phyloP scores from a whole-genome alignment of 768 basidiomycete species.

The Hygrophorus pudorinus region DNA sequence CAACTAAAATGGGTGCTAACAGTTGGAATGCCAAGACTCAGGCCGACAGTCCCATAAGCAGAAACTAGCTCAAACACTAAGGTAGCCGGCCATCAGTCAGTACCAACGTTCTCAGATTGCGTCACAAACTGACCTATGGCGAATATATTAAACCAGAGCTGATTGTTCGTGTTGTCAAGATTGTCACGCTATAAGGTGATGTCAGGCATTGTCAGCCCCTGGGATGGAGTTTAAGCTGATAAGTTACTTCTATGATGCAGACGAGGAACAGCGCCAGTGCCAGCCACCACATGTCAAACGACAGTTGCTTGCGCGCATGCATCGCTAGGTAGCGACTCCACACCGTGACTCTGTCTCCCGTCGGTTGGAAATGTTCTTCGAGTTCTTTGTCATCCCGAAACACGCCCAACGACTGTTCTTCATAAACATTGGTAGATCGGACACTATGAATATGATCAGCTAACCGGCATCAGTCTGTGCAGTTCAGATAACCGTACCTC shows the following conservation, averaged over 20 bases:
- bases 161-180: conserved; percentile 41
- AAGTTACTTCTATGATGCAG: conserved; percentile 83
- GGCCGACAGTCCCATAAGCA: conserved; percentile 82
- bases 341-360: conserved; percentile 44
- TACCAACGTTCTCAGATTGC: not conserved
- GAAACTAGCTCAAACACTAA: conserved; percentile 82
- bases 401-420: conserved; percentile 84
- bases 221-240: not conserved
- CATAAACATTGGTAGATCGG: conserved; percentile 89
- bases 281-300: conserved; percentile 98
- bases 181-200: conserved; percentile 37
- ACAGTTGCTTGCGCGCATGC: conserved; percentile 82
- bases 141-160: conserved; percentile 79
- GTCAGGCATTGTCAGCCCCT: not conserved
- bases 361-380: conserved; percentile 33
- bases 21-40: conserved; percentile 79
- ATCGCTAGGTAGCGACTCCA: conserved; percentile 73
- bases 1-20: conserved; percentile 31
- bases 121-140: conserved; percentile 42
- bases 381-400: conserved; percentile 45
- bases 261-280: conserved; percentile 76
- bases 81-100: not conserved
- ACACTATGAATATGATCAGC: conserved; percentile 42
- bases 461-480: not conserved
- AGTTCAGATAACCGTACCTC: conserved; percentile 37